Percentiles rank a stretch among this genome's conserved stretches.
These are phyloP conservation scores for Ceriops zippeliana DNA, from an alignment of 345 rosid species.

Conservation along the genomic window DNA sequence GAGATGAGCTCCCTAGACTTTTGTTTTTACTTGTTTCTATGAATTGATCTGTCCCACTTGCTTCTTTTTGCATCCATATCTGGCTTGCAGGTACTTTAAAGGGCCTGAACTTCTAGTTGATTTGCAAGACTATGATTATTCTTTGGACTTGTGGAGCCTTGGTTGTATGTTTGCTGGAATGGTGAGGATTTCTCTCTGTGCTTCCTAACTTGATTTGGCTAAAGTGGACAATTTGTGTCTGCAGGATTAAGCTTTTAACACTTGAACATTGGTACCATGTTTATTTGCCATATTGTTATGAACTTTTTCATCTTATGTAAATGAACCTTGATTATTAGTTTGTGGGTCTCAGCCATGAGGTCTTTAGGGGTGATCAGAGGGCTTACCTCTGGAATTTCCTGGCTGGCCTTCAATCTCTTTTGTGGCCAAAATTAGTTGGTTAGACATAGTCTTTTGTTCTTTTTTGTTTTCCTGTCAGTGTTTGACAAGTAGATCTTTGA, in stretches of 20 bases:
- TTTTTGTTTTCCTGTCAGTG: not conserved
- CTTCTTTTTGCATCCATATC: not conserved
- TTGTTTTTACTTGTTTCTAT: not conserved
- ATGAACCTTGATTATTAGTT: too few relatives aligned
- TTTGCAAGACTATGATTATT: constrained; percentile 96
- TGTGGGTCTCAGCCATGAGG: too few relatives aligned
- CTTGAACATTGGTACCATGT: too few relatives aligned
- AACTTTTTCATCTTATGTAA: too few relatives aligned
- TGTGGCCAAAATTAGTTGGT: too few relatives aligned
- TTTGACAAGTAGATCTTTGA: constrained; percentile 19
- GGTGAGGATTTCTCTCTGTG: constrained; percentile 43
- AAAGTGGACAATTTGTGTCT: not conserved
- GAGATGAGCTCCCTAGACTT: not conserved
- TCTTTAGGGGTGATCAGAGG: too few relatives aligned
- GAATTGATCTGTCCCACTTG: not conserved
- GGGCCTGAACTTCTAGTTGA: constrained; percentile 99
- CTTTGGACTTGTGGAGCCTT: constrained; percentile 96
- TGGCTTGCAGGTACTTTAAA: constrained; percentile 73
- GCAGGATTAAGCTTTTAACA: not conserved
- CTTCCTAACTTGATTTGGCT: not conserved
- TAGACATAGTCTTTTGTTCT: too few relatives aligned
- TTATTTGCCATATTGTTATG: too few relatives aligned
- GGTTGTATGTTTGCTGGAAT: constrained; percentile 99
- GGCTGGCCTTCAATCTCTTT: too few relatives aligned
- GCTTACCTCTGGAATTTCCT: too few relatives aligned